Evolutionary conservation across 768 basidiomycete species (phyloP).

Genomic region (Dioszegia hungarica): DNA sequence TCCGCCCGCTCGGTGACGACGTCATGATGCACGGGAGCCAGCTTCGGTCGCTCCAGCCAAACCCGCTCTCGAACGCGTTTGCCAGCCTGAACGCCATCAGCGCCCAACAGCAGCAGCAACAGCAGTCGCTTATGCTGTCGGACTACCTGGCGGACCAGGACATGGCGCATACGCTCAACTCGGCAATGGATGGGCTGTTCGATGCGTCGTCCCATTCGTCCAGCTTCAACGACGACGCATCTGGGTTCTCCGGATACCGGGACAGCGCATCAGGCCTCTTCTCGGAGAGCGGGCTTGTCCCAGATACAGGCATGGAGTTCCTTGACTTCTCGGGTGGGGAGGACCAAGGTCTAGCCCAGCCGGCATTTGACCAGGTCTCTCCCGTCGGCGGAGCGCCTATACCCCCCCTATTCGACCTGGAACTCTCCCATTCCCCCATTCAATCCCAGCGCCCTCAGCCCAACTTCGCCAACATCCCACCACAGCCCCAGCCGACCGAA

Average conservation of each 20-base stretch:
- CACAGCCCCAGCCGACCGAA: neutral
- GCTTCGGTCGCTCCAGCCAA: constrained; percentile 7
- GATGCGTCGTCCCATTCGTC: constrained; percentile 24
- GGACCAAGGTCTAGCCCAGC: constrained; percentile 20
- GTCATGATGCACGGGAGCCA: constrained; percentile 18
- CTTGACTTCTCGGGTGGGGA: constrained; percentile 38
- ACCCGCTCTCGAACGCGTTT: constrained; percentile 17
- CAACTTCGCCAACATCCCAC: neutral
- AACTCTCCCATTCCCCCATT: neutral
- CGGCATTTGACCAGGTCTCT: constrained; percentile 6
- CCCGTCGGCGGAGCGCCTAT: neutral
- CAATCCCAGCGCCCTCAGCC: neutral
- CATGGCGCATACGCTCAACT: constrained; percentile 24
- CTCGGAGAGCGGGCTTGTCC: constrained; percentile 33
- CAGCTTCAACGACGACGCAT: constrained; percentile 22
- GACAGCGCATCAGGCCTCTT: constrained; percentile 28
- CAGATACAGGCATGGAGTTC: constrained; percentile 32
- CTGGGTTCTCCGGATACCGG: constrained; percentile 23
- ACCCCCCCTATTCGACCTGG: constrained; percentile 9
- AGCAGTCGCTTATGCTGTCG: constrained; percentile 21
- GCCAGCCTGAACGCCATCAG: constrained; percentile 7
- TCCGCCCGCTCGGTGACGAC: constrained; percentile 13
- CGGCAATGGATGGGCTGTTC: constrained; percentile 28
- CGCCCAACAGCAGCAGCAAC: constrained; percentile 9
- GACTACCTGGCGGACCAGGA: constrained; percentile 19